Evolutionary conservation across 2,329 filamentous ascomycete species (phyloP).

Genomic region (Cytospora mali): DNA sequence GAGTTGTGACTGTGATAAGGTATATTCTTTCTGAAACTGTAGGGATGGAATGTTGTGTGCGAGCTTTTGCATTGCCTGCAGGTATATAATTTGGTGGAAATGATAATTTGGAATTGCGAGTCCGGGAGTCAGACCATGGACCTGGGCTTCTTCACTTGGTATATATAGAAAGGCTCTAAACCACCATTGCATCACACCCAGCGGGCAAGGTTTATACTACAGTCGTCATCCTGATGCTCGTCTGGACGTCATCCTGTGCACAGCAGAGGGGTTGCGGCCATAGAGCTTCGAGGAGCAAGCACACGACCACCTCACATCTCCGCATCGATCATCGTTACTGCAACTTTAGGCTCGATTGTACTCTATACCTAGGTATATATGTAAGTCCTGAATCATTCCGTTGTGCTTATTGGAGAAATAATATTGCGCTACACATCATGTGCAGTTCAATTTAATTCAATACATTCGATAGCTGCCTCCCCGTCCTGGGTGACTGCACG

Average conservation of each 20-base stretch:
- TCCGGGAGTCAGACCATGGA: neutral
- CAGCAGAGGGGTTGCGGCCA: constrained; percentile 20
- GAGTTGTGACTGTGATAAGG: neutral
- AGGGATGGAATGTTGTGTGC: neutral
- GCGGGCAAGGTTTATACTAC: too few relatives aligned
- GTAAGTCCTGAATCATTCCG: neutral
- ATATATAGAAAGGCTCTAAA: neutral
- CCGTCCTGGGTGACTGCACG: neutral
- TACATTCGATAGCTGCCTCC: neutral
- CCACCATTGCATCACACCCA: too few relatives aligned
- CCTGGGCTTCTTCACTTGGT: neutral
- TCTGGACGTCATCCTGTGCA: constrained; percentile 18
- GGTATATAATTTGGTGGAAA: neutral
- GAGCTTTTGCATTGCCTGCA: neutral
- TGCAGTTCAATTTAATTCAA: neutral
- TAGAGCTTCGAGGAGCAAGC: constrained; percentile 14
- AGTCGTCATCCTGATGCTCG: constrained; percentile 23
- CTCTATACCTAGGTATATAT: constrained; percentile 2
- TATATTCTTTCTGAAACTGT: neutral
- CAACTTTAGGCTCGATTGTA: constrained; percentile 1
- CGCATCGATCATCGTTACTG: constrained; percentile 8
- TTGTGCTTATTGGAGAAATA: neutral
- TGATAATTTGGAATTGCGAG: too few relatives aligned
- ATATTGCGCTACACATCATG: neutral
- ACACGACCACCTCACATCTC: constrained; percentile 13